These are phyloP conservation scores for Phoma herbarum DNA, from an alignment of 2,329 filamentous ascomycete genomes.

Conservation along the genomic window DNA sequence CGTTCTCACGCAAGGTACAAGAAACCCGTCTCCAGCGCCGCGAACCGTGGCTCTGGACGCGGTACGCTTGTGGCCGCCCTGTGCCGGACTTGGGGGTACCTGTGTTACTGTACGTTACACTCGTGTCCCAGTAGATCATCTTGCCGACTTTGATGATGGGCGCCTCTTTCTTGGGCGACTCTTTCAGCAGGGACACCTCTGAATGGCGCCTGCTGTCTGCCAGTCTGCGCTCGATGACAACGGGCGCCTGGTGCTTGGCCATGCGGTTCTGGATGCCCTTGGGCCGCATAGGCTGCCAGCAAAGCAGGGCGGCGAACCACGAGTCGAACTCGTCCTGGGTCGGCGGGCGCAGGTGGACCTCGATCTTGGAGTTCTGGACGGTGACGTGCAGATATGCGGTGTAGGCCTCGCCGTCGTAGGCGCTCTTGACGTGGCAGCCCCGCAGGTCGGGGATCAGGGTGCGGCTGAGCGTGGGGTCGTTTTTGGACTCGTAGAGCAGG, in stretches of 20 bases:
- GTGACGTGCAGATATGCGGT: constrained; percentile 62
- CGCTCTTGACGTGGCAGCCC: constrained; percentile 72
- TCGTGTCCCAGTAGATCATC: constrained; percentile 75
- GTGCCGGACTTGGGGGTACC: constrained; percentile 44
- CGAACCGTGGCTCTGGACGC: constrained; percentile 65
- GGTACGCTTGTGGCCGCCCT: constrained; percentile 61
- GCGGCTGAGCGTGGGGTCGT: constrained; percentile 67
- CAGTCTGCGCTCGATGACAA: constrained; percentile 47
- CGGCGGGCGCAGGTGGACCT: constrained; percentile 72
- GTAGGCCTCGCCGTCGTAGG: constrained; percentile 57
- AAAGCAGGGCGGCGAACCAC: constrained; percentile 82
- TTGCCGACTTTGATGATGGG: constrained; percentile 88
- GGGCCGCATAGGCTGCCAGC: constrained; percentile 79
- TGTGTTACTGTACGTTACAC: constrained; percentile 60
- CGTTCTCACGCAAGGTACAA: constrained; percentile 93
- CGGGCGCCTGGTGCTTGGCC: constrained; percentile 58
- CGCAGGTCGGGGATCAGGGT: constrained; percentile 77
- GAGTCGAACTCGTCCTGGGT: constrained; percentile 74
- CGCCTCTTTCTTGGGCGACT: constrained; percentile 71
- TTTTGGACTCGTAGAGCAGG: constrained; percentile 77
- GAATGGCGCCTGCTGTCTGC: constrained; percentile 58
- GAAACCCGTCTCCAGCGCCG: constrained; percentile 87
- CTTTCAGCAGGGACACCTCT: constrained; percentile 66
- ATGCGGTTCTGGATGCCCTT: constrained; percentile 64
- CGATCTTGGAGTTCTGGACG: constrained; percentile 63